Percentiles rank a stretch among this genome's conserved stretches.
Conservation (phyloP, 2,329 filamentous ascomycete species). For the Colletotrichum lindemuthianum region DNA sequence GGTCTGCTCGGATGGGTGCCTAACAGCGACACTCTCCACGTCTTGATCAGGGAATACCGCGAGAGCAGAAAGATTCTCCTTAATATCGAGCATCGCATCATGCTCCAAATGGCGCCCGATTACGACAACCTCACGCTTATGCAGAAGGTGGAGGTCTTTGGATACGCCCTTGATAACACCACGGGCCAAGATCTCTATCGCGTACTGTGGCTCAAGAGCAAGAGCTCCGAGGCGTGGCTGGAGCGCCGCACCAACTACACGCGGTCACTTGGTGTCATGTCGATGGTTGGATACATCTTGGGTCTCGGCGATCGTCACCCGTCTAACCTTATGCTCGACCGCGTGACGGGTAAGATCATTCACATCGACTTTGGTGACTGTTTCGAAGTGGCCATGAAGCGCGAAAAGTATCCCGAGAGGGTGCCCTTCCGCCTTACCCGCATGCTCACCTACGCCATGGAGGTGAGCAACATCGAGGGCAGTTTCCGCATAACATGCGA, state of each 20-base stretch:
- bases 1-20: slow-evolving; percentile 96
- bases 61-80: slow-evolving; percentile 97
- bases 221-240: slow-evolving; percentile 97
- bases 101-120: slow-evolving; percentile 99
- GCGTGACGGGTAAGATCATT: slow-evolving; percentile 94
- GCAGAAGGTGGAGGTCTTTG: slow-evolving; percentile 99
- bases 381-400: slow-evolving; percentile 99
- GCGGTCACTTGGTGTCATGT: slow-evolving; percentile 96
- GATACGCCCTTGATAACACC: slow-evolving; percentile 98
- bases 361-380: slow-evolving; percentile 99
- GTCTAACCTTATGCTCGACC: slow-evolving; percentile 97
- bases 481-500: slow-evolving; percentile 98
- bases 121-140: slow-evolving; percentile 98
- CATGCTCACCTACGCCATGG: slow-evolving; percentile 99
- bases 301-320: slow-evolving; percentile 96
- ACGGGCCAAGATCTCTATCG: slow-evolving; percentile 98
- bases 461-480: slow-evolving; percentile 99
- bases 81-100: slow-evolving; percentile 99
- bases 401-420: slow-evolving; percentile 97
- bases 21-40: slow-evolving; percentile 96
- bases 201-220: slow-evolving; percentile 98
- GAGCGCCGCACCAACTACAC: slow-evolving; percentile 99
- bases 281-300: slow-evolving; percentile 99
- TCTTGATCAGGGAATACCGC: slow-evolving; percentile 95
- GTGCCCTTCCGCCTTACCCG: slow-evolving; percentile 97